These are phyloP conservation scores for Claviceps fusiformis DNA, from an alignment of 2,329 filamentous ascomycete species.

Conservation along the genomic window DNA sequence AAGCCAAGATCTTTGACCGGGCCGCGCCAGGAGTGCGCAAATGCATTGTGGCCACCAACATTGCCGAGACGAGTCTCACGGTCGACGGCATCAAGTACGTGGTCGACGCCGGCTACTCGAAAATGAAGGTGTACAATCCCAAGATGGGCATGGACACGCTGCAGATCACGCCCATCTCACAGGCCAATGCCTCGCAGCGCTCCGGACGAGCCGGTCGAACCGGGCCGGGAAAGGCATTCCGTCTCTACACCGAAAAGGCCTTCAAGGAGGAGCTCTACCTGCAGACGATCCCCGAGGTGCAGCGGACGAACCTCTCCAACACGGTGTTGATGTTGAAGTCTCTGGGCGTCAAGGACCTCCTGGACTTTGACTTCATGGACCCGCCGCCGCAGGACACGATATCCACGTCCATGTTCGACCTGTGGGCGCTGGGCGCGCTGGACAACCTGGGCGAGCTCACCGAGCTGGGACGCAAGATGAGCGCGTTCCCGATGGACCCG, in stretches of 20 bases:
- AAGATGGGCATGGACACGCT: constrained; percentile 99
- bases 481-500: constrained; percentile 95
- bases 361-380: constrained; percentile 99
- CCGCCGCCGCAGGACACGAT: constrained; percentile 96
- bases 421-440: constrained; percentile 88
- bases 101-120: constrained; percentile 89
- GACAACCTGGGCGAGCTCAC: constrained; percentile 92
- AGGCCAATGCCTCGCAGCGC: constrained; percentile 87
- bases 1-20: constrained; percentile 93
- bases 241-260: constrained; percentile 84
- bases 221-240: constrained; percentile 88
- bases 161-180: constrained; percentile 93
- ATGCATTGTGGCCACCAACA: constrained; percentile 96
- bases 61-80: constrained; percentile 93
- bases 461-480: constrained; percentile 79
- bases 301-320: constrained; percentile 89
- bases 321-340: constrained; percentile 91
- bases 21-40: constrained; percentile 85
- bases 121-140: constrained; percentile 96
- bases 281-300: constrained; percentile 94
- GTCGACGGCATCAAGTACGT: constrained; percentile 99
- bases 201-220: constrained; percentile 90
- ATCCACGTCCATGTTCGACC: constrained; percentile 89
- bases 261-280: constrained; percentile 95
- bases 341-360: constrained; percentile 78